Evolutionary conservation across 139 green algal species (phyloP), one percentile per base, ranked within the genome.

Genomic region (Pleodorina starrii): DNA sequence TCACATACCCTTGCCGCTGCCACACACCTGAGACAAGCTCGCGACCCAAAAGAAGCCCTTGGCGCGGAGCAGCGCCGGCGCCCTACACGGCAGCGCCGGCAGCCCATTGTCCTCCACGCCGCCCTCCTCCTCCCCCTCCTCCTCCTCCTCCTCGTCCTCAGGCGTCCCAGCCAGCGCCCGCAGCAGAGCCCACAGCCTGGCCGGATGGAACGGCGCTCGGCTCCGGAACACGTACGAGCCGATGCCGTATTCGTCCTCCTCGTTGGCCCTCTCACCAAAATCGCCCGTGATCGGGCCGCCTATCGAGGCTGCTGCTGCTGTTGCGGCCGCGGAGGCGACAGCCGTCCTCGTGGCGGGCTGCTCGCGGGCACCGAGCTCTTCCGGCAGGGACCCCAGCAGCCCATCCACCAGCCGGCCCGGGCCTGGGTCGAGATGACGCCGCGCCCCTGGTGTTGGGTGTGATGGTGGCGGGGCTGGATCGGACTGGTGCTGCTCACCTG

Each of bases 241-340:
- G 36, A 93, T 93, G 75, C 84, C 91, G 78, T 92, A 93, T 63
- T 89, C 84, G 21, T 92, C 91, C 75, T 84, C 84, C 48, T 93
- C 90, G 38, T 79, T 43, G 27, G 82, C 82, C 35, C 66, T 51
- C 7, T 36, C 69, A 9, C n/a, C n/a, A n/a, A n/a, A n/a, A n/a
- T n/a, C n/a, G n/a, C n/a, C n/a, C n/a, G n/a, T n/a, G n/a, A n/a
- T n/a, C n/a, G n/a, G n/a, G n/a, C n/a, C n/a, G n/a, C n/a, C n/a
- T n/a, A n/a, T n/a, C n/a, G n/a, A n/a, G n/a, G n/a, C n/a, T n/a
- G n/a, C n/a, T n/a, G n/a, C n/a, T n/a, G n/a, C n/a, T n/a, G n/a
- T n/a, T n/a, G n/a, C n/a, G n/a, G n/a, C n/a, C n/a, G n/a, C n/a
- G n/a, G n/a, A n/a, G n/a, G n/a, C n/a, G n/a, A n/a, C n/a, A n/a